These are phyloP conservation scores for Tetrapyrgos nigripes DNA, from an alignment of 1,284 basidiomycete species.

Conservation along the genomic window DNA sequence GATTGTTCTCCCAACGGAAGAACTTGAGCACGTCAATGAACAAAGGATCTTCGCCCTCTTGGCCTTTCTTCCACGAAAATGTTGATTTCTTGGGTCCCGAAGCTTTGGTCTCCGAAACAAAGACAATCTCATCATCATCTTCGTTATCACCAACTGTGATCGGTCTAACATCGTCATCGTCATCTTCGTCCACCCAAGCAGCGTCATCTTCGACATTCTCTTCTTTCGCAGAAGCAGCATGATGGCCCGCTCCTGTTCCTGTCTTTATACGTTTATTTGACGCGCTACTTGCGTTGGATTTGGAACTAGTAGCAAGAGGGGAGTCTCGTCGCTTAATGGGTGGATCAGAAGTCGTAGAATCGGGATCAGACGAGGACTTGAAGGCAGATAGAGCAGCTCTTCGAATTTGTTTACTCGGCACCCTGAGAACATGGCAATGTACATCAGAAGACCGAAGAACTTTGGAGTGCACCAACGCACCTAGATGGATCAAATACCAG, in stretches of 20 bases:
- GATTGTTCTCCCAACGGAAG: slow-evolving; percentile 55
- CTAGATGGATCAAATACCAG: slow-evolving; percentile 81
- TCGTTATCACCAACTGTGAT: not conserved
- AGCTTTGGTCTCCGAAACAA: not conserved
- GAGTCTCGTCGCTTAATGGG: not conserved
- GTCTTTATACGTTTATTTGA: slow-evolving; percentile 5
- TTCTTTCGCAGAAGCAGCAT: slow-evolving; percentile 12
- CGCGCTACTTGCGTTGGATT: not conserved
- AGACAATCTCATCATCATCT: not conserved
- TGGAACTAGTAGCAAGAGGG: not conserved
- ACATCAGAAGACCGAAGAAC: not conserved
- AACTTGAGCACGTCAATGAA: slow-evolving; percentile 45
- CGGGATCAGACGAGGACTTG: not conserved
- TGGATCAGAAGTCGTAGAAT: not conserved
- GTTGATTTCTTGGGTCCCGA: not conserved
- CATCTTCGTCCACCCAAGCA: slow-evolving; percentile 25
- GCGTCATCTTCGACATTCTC: slow-evolving; percentile 34
- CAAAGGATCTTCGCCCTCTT: slow-evolving; percentile 4
- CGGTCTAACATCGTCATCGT: slow-evolving; percentile 23
- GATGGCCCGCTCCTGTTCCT: too few species aligned
- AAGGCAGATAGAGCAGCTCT: slow-evolving; percentile 35
- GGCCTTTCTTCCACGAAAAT: too few species aligned
- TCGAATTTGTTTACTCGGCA: slow-evolving; percentile 31
- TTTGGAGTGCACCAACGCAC: slow-evolving; percentile 46
- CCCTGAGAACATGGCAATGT: slow-evolving; percentile 26